Percentiles rank a stretch among this genome's conserved stretches.
These are phyloP conservation scores for Paracoccidioides lutzii DNA, from an alignment of 2,329 filamentous ascomycete genomes.

Conservation along the genomic window DNA sequence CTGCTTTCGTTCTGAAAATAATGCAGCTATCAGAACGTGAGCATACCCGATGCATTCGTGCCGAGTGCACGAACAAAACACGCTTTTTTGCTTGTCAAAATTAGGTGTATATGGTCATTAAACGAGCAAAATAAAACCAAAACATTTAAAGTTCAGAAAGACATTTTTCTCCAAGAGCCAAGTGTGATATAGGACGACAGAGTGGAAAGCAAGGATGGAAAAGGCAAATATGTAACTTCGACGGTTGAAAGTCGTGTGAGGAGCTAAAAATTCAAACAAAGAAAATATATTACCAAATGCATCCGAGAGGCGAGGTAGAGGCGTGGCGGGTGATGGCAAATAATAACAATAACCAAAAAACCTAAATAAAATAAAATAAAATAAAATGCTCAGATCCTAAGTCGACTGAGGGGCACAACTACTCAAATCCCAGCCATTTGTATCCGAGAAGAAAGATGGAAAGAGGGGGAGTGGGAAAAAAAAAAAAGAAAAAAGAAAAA, in stretches of 20 bases:
- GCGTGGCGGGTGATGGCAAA: neutral
- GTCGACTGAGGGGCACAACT: neutral
- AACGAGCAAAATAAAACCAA: neutral
- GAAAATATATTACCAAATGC: neutral
- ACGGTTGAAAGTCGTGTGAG: neutral
- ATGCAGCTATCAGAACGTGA: neutral
- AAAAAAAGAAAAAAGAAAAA: too few species aligned
- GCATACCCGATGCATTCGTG: neutral
- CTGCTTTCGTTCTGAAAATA: neutral
- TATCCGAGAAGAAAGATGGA: neutral
- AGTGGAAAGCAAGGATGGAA: neutral
- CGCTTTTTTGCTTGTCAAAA: neutral
- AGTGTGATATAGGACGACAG: neutral
- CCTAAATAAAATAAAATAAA: neutral
- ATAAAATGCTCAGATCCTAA: neutral
- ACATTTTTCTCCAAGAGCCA: neutral
- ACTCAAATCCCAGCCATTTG: neutral
- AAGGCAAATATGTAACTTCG: neutral
- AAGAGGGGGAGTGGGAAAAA: too few species aligned
- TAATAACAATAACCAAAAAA: neutral
- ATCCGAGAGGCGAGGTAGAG: neutral
- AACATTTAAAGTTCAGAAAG: neutral
- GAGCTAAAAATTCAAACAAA: neutral
- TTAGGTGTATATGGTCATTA: neutral
- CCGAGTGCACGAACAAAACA: neutral